Evolutionary conservation across 306 rosid species (phyloP).

Genomic region (Vigna hirtella): DNA sequence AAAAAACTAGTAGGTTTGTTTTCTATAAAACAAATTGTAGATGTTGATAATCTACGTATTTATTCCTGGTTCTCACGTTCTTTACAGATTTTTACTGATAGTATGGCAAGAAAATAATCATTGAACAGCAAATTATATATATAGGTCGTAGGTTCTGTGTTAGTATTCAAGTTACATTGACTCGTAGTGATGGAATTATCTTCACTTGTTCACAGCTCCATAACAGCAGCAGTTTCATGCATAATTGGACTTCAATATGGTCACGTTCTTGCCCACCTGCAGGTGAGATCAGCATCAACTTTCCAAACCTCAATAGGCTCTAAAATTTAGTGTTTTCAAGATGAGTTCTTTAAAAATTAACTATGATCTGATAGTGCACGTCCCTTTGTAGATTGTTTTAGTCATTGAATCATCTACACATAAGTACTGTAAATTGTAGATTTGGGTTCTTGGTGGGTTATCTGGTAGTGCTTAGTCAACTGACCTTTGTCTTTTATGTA

Average conservation of each 20-base stretch:
- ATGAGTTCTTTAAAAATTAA: neutral
- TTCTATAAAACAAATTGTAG: neutral
- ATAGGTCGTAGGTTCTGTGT: constrained; percentile 26
- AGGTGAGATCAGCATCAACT: constrained; percentile 59
- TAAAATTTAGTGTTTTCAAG: constrained; percentile 21
- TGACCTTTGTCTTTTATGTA: constrained; percentile 29
- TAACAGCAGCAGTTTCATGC: constrained; percentile 90
- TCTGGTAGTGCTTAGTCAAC: constrained; percentile 23
- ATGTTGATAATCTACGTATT: neutral
- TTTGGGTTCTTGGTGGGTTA: neutral
- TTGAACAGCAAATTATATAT: constrained; percentile 8
- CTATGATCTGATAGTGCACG: neutral
- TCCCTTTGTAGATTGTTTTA: neutral
- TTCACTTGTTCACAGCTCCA: constrained; percentile 62
- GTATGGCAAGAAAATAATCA: constrained; percentile 14
- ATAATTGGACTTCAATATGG: constrained; percentile 96
- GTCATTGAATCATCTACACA: constrained; percentile 25
- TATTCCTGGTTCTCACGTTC: constrained; percentile 10
- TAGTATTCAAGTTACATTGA: neutral
- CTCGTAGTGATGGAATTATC: constrained; percentile 25
- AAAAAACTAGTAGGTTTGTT: neutral
- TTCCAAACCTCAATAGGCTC: constrained; percentile 27
- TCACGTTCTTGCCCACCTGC: constrained; percentile 75
- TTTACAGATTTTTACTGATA: constrained; percentile 3
- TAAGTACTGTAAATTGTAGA: constrained; percentile 4